Conservation (phyloP, 768 basidiomycete genomes). For the Epithele typhae region DNA sequence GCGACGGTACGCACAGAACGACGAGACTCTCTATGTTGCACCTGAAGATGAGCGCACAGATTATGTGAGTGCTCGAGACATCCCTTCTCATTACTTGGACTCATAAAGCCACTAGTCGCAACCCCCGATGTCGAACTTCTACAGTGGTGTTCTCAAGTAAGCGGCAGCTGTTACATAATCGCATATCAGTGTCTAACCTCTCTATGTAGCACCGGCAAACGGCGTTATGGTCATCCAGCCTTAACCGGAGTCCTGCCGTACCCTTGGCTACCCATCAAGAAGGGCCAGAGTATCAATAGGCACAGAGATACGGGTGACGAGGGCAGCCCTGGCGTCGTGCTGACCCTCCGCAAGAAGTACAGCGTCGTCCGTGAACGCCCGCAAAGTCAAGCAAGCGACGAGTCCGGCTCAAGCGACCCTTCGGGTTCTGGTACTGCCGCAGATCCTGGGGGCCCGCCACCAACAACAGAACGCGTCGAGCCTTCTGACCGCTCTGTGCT, state of each 20-base stretch:
- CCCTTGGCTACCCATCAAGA: constrained; percentile 92
- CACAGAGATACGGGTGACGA: constrained; percentile 36
- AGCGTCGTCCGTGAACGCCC: constrained; percentile 35
- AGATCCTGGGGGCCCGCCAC: neutral
- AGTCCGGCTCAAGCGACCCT: constrained; percentile 1
- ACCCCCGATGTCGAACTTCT: constrained; percentile 96
- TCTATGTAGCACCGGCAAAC: constrained; percentile 74
- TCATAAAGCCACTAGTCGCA: constrained; percentile 59
- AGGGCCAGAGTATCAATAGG: constrained; percentile 32
- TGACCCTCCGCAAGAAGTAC: constrained; percentile 74
- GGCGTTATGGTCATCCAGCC: constrained; percentile 93
- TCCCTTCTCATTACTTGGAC: neutral
- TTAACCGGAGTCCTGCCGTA: constrained; percentile 89
- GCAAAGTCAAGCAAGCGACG: constrained; percentile 9
- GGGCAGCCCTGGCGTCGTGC: constrained; percentile 64
- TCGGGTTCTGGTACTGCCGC: neutral
- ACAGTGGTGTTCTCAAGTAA: constrained; percentile 87
- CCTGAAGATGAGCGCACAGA: constrained; percentile 92
- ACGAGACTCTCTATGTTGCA: constrained; percentile 92
- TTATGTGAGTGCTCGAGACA: constrained; percentile 48
- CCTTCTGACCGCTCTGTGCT: constrained; percentile 11
- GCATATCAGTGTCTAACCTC: neutral
- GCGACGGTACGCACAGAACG: constrained; percentile 86
- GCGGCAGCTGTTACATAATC: too few relatives aligned
- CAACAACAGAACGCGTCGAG: constrained; percentile 1